Evolutionary conservation across 1,139 yeast species (phyloP).

Genomic region (Suhomyces yuchorum): DNA sequence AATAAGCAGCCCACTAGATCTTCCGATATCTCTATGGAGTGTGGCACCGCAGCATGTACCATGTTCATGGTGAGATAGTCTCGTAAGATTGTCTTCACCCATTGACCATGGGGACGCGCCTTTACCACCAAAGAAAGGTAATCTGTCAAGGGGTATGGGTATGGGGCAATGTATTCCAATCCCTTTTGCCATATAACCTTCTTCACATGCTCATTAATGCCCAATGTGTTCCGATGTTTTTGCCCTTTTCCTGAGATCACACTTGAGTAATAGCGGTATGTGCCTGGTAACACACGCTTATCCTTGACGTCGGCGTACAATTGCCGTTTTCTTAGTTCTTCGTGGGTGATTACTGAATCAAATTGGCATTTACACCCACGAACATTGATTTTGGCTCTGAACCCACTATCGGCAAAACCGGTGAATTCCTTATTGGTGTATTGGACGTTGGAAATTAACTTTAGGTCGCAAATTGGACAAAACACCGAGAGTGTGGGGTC

Average conservation of each 20-base stretch:
- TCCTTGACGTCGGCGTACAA: conserved; percentile 22
- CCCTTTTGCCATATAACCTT: neutral
- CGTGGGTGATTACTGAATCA: conserved; percentile 18
- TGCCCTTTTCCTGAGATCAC: conserved; percentile 8
- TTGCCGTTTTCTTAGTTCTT: conserved; percentile 25
- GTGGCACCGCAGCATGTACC: conserved; percentile 22
- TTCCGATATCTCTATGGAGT: conserved; percentile 22
- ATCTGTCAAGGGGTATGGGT: neutral
- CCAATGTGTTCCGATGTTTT: conserved; percentile 7
- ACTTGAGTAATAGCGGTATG: conserved; percentile 16
- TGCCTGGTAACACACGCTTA: conserved; percentile 17
- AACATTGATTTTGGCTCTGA: conserved; percentile 9
- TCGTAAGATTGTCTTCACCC: conserved; percentile 14
- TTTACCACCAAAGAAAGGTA: neutral
- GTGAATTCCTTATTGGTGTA: conserved; percentile 18
- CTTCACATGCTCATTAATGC: conserved; percentile 9
- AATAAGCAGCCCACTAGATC: conserved; percentile 36
- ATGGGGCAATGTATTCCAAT: neutral
- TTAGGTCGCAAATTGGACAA: conserved; percentile 26
- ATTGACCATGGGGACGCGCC: neutral
- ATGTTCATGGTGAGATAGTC: conserved; percentile 23
- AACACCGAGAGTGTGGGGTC: conserved; percentile 13
- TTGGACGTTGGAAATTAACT: conserved; percentile 16
- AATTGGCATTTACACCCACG: conserved; percentile 13
- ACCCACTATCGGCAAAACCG: conserved; percentile 29